Percentiles rank a stretch among this genome's conserved stretches.
Evolutionary conservation across 2,329 filamentous ascomycete genomes (phyloP).

Genomic region (Fusarium sp.): DNA sequence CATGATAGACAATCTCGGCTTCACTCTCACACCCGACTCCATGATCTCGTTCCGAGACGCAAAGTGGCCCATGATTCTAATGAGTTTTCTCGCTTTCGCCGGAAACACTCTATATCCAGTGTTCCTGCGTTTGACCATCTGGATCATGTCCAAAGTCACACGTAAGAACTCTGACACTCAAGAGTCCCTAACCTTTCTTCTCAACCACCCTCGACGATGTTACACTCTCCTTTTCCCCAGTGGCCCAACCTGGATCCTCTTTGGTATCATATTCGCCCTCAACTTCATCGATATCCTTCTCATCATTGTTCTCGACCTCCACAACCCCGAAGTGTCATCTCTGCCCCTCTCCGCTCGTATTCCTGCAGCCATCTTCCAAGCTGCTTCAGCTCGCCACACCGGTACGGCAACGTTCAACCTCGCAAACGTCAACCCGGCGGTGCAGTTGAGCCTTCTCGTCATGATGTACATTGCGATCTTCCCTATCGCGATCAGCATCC

Average conservation of each 20-base stretch:
- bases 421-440: conserved; percentile 62
- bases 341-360: conserved; percentile 56
- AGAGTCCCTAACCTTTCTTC: conserved; percentile 65
- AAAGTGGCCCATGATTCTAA: conserved; percentile 58
- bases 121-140: conserved; percentile 68
- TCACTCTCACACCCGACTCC: conserved; percentile 63
- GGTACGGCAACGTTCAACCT: conserved; percentile 64
- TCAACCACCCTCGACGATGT: conserved; percentile 71
- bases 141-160: conserved; percentile 62
- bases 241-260: conserved; percentile 69
- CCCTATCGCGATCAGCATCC: conserved; percentile 71
- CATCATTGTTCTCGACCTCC: conserved; percentile 63
- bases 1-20: conserved; percentile 64
- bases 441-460: conserved; percentile 69
- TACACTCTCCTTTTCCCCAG: conserved; percentile 72
- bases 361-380: conserved; percentile 70
- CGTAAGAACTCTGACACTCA: conserved; percentile 54
- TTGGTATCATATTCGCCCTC: conserved; percentile 61
- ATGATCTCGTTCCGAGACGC: conserved; percentile 63
- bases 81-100: conserved; percentile 62
- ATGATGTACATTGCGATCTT: conserved; percentile 76
- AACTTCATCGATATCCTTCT: conserved; percentile 67
- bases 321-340: conserved; percentile 60
- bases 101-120: conserved; percentile 69
- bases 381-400: conserved; percentile 60